Conservation (phyloP, 2,329 filamentous ascomycete species). For the Xylariaceae sp. region DNA sequence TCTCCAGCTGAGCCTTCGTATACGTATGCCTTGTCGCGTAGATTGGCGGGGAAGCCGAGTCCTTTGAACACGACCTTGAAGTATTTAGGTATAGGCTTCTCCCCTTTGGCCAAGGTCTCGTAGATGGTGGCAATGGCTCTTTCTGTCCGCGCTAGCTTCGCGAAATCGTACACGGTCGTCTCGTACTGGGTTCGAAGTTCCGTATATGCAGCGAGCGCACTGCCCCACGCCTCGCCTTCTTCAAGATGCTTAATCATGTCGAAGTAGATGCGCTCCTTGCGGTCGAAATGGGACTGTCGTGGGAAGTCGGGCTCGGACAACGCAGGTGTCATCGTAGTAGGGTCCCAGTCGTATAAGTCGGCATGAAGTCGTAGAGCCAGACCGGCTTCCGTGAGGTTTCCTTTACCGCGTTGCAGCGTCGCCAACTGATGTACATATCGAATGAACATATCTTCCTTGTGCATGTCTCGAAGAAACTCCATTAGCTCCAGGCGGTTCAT, state of each 20-base stretch:
- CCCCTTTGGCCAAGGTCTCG: constrained; percentile 78
- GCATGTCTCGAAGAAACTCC: constrained; percentile 95
- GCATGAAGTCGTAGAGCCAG: constrained; percentile 85
- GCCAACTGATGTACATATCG: constrained; percentile 92
- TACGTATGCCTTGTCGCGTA: constrained; percentile 88
- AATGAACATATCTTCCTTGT: constrained; percentile 94
- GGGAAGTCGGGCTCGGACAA: constrained; percentile 72
- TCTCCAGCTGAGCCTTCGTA: constrained; percentile 79
- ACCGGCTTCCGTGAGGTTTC: constrained; percentile 82
- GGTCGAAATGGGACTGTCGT: constrained; percentile 80
- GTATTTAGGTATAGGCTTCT: constrained; percentile 74
- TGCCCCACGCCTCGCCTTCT: constrained; percentile 89
- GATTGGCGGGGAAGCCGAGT: constrained; percentile 72
- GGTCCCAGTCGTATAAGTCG: constrained; percentile 89
- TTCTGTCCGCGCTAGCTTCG: constrained; percentile 83
- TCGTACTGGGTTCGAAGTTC: constrained; percentile 92
- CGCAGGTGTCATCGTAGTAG: constrained; percentile 58
- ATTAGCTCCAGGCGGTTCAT: constrained; percentile 87
- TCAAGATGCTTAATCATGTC: constrained; percentile 94
- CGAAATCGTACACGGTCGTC: constrained; percentile 81
- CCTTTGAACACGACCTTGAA: constrained; percentile 89
- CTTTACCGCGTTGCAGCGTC: constrained; percentile 65
- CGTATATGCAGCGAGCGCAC: constrained; percentile 79
- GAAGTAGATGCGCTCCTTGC: constrained; percentile 88
- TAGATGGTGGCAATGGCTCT: constrained; percentile 89